phyloP scores from a whole-genome alignment of 768 basidiomycete species.

The Melanogaster broomeanus region DNA sequence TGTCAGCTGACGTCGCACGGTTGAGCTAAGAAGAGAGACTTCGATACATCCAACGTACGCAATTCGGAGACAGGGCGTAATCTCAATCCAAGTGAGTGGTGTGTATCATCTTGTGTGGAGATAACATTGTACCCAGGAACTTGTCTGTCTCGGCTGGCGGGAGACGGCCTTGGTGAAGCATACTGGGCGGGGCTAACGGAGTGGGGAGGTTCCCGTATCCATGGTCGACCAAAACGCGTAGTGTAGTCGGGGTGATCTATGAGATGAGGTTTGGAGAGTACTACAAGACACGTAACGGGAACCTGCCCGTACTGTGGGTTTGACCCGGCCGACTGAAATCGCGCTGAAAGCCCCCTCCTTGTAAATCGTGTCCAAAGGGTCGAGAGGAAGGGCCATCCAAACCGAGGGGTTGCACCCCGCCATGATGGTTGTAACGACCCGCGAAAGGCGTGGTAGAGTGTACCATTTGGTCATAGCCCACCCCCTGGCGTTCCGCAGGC shows the following conservation, averaged over 20 bases:
- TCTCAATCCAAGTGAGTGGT: constrained; percentile 45
- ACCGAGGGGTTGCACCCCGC: neutral
- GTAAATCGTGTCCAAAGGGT: neutral
- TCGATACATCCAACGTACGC: constrained; percentile 43
- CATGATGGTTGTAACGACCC: neutral
- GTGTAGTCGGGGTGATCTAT: constrained; percentile 6
- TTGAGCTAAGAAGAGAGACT: constrained; percentile 4
- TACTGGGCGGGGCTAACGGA: neutral
- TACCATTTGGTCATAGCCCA: neutral
- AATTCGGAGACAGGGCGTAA: constrained; percentile 74
- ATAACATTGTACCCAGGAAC: neutral
- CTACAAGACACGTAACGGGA: neutral
- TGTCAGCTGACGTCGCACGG: constrained; percentile 63
- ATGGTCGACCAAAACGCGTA: neutral
- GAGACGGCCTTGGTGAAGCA: neutral
- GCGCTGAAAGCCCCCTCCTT: neutral
- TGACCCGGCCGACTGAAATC: neutral
- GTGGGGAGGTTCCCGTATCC: neutral
- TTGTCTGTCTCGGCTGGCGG: neutral
- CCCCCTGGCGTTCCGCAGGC: constrained; percentile 29
- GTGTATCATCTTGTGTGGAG: constrained; percentile 22
- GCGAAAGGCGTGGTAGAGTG: constrained; percentile 3
- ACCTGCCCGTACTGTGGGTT: neutral
- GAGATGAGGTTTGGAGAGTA: neutral
- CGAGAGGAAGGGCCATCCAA: neutral